Evolutionary conservation across 2,329 filamentous ascomycete genomes (phyloP).

Genomic region (Hypoxylon sp.): DNA sequence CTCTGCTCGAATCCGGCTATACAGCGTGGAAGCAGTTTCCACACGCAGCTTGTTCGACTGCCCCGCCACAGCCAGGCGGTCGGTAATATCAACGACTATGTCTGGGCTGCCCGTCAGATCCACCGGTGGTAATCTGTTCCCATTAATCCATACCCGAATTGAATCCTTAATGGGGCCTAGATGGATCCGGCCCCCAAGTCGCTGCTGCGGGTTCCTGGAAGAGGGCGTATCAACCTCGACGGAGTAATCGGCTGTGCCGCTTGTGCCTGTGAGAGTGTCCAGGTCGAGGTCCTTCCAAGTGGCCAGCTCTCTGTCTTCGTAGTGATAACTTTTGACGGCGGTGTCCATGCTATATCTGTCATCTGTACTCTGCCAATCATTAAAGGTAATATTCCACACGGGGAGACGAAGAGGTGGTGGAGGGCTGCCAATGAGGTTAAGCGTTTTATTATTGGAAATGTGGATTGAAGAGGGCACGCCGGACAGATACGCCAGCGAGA

Average conservation of each 20-base stretch:
- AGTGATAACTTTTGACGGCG: not conserved
- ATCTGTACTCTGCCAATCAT: not conserved
- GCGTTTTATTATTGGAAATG: not conserved
- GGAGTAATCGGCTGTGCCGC: not conserved
- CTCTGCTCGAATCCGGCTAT: not conserved
- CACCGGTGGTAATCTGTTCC: not conserved
- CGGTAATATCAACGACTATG: not conserved
- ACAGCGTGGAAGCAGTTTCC: not conserved
- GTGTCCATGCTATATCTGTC: conserved; percentile 2
- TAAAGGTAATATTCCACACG: conserved; percentile 1
- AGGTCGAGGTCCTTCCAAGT: not conserved
- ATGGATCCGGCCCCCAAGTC: not conserved
- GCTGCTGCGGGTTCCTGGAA: not conserved
- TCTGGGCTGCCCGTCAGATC: not conserved
- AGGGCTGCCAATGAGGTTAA: not conserved
- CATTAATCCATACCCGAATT: conserved; percentile 1
- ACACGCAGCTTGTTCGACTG: not conserved
- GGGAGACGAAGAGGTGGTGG: not conserved
- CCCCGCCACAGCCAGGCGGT: not conserved
- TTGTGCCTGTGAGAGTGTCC: not conserved
- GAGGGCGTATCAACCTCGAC: not conserved
- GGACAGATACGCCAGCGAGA: not conserved
- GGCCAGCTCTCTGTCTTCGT: not conserved
- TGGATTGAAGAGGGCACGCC: not conserved
- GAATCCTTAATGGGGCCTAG: not conserved